phyloP scores from a whole-genome alignment of 139 green algal species.

The Haematococcus lacustris region DNA sequence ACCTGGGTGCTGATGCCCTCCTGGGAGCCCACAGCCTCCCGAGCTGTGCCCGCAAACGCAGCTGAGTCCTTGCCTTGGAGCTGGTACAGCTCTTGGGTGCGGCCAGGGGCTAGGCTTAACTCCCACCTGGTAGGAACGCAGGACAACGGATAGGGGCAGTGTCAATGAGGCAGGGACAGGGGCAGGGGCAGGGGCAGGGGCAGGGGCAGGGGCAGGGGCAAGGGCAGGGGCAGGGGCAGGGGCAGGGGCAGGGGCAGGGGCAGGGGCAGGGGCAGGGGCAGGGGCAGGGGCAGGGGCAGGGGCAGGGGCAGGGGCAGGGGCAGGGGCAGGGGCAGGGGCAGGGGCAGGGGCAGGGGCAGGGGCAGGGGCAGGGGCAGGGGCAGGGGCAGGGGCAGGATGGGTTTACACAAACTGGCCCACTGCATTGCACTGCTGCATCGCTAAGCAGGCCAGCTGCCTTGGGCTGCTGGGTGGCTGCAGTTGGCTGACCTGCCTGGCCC shows the following conservation, averaged over 20 bases:
- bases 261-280: not conserved
- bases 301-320: too few species aligned
- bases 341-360: too few species aligned
- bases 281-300: not conserved
- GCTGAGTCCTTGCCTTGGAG: not conserved
- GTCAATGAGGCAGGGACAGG: not conserved
- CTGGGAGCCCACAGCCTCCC: not conserved
- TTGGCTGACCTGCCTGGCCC: slow-evolving; percentile 57
- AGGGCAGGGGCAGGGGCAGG: not conserved
- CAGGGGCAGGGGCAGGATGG: too few species aligned
- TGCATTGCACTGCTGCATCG: too few species aligned
- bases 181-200: not conserved
- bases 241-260: not conserved
- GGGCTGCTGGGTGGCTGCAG: too few species aligned
- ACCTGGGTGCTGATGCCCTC: slow-evolving; percentile 15
- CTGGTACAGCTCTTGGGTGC: slow-evolving; percentile 31
- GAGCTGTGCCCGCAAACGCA: not conserved
- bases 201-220: not conserved
- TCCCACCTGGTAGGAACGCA: slow-evolving; percentile 18
- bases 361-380: too few species aligned
- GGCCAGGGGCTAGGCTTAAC: slow-evolving; percentile 38
- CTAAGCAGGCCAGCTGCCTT: too few species aligned
- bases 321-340: too few species aligned
- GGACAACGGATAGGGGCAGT: not conserved
- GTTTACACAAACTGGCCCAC: too few species aligned